Base-by-base conservation (phyloP, 768 basidiomycete species). In the Trametes sanguinea region DNA sequence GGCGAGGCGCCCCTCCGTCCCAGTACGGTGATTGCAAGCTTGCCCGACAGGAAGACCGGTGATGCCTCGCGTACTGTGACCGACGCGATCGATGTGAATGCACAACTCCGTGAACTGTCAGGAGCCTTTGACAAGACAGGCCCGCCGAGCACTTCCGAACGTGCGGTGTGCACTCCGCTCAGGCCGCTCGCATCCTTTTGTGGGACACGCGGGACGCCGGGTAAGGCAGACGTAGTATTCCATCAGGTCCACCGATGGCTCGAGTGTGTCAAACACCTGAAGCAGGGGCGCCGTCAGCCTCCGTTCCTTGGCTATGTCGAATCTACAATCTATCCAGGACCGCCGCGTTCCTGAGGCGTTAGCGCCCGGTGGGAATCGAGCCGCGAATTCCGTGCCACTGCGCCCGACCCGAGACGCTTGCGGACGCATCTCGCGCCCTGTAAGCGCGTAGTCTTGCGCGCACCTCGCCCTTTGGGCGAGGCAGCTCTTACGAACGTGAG, bases 241-340 rank as follows among this genome's bases (percentile, higher is more conserved):
- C 45, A 57, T 62, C 61, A 57, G 61, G 48, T 7, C 51, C 51
- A 6, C 51, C 33, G 16, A 48, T 43, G 55, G 54, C 61, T 57
- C 32, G 55, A 32, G 6, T 50, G 27, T 57, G 54, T 57, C 61
- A 56, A 45, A 32, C 14, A 37, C 48, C 17, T 52, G 54, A 51
- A 57, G 54, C 50, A 56, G 55, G 43, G 46, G 8, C 14, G 22
- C 47, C 44, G 10, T 29, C 35, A n/a, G 44, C 35, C 51, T 29
- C 22, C n/a, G 54, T 39, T 33, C 47, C 48, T 50, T 53, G 60
- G n/a, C 30, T 33, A 30, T 44, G 32, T 51, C 17, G 29, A 39
- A 61, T 54, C 51, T 60, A 35, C 4, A 30, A 33, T 33, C 39
- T 27, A 53, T 57, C 51, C 52, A n/a, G 50, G 48, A 47, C 48